A percentile compares a stretch with the other conserved stretches of the same genome.
phyloP scores from a whole-genome alignment of 305 asterid species.

The Fraxinus sp. region DNA sequence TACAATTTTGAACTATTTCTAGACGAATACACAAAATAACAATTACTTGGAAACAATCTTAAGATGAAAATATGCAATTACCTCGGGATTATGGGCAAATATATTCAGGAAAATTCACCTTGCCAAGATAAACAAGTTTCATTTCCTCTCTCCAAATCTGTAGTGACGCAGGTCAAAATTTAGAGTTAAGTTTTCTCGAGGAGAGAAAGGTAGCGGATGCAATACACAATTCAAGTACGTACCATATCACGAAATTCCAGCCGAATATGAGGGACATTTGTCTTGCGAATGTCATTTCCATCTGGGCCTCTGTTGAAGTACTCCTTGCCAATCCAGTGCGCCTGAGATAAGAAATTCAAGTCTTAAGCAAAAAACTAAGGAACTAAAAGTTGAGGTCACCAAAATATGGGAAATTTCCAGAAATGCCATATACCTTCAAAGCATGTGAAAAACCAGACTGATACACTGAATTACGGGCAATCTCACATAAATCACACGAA shows the following conservation, averaged over 20 bases:
- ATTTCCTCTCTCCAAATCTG: constrained; percentile 96
- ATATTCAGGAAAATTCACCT: constrained; percentile 54
- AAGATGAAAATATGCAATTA: constrained; percentile 15
- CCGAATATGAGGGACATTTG: constrained; percentile 95
- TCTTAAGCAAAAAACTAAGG: background rate
- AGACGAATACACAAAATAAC: background rate
- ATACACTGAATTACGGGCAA: constrained; percentile 93
- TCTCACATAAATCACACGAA: constrained; percentile 94
- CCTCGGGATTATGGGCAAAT: constrained; percentile 48
- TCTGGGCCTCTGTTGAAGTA: constrained; percentile 87
- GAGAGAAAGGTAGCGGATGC: constrained; percentile 2
- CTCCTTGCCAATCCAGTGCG: constrained; percentile 93
- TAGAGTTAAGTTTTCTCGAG: background rate
- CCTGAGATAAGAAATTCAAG: constrained; percentile 37
- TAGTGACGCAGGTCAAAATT: constrained; percentile 17
- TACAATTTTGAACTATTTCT: background rate
- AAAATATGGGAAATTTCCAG: background rate
- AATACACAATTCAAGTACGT: constrained; percentile 22
- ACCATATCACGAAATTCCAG: constrained; percentile 96
- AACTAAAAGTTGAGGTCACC: background rate
- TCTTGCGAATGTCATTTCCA: constrained; percentile 92
- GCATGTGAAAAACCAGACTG: constrained; percentile 98
- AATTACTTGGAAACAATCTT: background rate
- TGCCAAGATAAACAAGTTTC: constrained; percentile 80
- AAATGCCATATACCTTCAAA: constrained; percentile 57